These are phyloP conservation scores for Periconia macrospinosa DNA, from an alignment of 2,329 filamentous ascomycete species.

Conservation along the genomic window DNA sequence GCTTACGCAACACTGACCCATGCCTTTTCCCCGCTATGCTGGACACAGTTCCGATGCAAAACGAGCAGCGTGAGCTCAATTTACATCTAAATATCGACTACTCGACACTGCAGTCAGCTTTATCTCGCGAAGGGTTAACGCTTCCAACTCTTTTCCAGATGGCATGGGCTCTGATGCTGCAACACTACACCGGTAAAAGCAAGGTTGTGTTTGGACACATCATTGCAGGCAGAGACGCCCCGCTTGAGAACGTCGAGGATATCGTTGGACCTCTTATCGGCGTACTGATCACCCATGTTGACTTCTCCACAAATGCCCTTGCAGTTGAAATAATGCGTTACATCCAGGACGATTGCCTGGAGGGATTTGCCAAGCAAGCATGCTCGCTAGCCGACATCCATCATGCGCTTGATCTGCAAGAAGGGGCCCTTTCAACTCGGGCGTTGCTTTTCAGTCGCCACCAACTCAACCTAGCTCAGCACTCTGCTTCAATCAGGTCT, in stretches of 20 bases:
- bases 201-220: slow-evolving; percentile 49
- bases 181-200: slow-evolving; percentile 28
- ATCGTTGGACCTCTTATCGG: slow-evolving; percentile 47
- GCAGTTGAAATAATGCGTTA: slow-evolving; percentile 45
- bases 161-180: slow-evolving; percentile 40
- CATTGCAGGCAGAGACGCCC: slow-evolving; percentile 43
- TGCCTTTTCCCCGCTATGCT: slow-evolving; percentile 50
- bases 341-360: slow-evolving; percentile 51
- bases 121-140: slow-evolving; percentile 46
- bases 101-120: slow-evolving; percentile 31
- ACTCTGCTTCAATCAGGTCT: too few relatives aligned
- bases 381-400: slow-evolving; percentile 48
- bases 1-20: slow-evolving; percentile 48
- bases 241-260: slow-evolving; percentile 47
- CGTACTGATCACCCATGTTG: slow-evolving; percentile 45
- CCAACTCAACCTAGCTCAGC: too few relatives aligned
- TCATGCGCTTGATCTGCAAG: slow-evolving; percentile 35
- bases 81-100: slow-evolving; percentile 30
- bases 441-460: slow-evolving; percentile 39
- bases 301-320: slow-evolving; percentile 36
- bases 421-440: slow-evolving; percentile 37
- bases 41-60: slow-evolving; percentile 26
- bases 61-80: too few relatives aligned
- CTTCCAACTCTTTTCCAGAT: slow-evolving; percentile 54
- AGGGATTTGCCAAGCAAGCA: slow-evolving; percentile 52